These are phyloP conservation scores for Termitomyces sp. DNA, from an alignment of 1,284 basidiomycete genomes.

Conservation along the genomic window DNA sequence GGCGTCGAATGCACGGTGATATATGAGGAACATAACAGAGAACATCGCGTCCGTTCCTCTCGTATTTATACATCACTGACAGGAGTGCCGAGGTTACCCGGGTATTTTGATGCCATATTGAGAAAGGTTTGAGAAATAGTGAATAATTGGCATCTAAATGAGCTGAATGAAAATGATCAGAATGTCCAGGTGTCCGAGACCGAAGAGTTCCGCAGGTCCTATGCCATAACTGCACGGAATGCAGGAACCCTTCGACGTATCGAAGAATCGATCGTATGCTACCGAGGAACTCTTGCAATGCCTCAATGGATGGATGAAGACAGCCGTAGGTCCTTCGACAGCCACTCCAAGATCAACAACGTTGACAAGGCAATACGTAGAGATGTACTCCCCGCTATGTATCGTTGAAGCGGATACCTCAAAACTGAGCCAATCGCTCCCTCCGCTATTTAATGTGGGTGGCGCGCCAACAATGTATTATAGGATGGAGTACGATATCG, in stretches of 20 bases:
- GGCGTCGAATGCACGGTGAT: conserved; percentile 24
- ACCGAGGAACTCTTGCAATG: conserved; percentile 31
- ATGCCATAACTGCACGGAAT: conserved; percentile 27
- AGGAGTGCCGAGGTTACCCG: conserved; percentile 5
- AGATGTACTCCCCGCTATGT: background rate
- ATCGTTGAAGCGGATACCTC: background rate
- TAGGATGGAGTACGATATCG: conserved; percentile 37
- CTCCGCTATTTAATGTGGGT: conserved; percentile 8
- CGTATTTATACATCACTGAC: conserved; percentile 5
- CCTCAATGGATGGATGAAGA: conserved; percentile 40
- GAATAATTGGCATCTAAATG: background rate
- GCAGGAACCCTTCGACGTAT: conserved; percentile 7
- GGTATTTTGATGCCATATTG: conserved; percentile 7
- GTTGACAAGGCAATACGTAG: background rate
- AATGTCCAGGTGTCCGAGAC: conserved; percentile 33
- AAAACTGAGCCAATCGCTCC: background rate
- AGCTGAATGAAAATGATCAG: conserved; percentile 23
- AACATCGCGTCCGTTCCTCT: conserved; percentile 8
- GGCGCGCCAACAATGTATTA: conserved; percentile 27
- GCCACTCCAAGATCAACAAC: background rate
- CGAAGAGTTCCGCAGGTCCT: conserved; percentile 33
- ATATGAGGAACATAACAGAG: conserved; percentile 5
- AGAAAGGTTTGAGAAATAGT: conserved; percentile 19
- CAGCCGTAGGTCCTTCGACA: background rate
- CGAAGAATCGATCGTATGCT: conserved; percentile 30